Conservation (phyloP, 208 protist species). For the Trypanosoma mega region DNA sequence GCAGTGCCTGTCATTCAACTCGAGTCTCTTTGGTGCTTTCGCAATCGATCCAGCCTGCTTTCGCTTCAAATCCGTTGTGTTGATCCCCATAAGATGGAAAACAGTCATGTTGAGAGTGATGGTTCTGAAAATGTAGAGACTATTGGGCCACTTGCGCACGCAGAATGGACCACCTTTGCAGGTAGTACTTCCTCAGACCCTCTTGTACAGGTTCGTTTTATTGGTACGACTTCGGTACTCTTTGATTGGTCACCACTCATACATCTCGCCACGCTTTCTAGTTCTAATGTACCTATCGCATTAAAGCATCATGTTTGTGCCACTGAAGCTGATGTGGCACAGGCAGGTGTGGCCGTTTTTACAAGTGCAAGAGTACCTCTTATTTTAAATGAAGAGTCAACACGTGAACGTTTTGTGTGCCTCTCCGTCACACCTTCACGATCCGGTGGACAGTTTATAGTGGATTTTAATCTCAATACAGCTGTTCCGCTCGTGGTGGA, state of each 20-base stretch:
- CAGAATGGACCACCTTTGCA: constrained; percentile 13
- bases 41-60: constrained; percentile 13
- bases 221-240: background rate
- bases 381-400: background rate
- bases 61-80: constrained; percentile 18
- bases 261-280: constrained; percentile 36
- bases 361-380: constrained; percentile 17
- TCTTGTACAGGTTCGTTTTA: constrained; percentile 30
- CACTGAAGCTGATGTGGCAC: background rate
- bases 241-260: constrained; percentile 47
- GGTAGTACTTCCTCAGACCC: constrained; percentile 6
- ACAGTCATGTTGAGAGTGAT: background rate
- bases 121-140: background rate
- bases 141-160: constrained; percentile 11
- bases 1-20: constrained; percentile 11
- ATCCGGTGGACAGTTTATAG: constrained; percentile 17
- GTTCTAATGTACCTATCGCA: constrained; percentile 30
- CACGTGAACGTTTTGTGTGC: constrained; percentile 32
- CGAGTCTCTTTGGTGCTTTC: constrained; percentile 19
- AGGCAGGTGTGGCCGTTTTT: constrained; percentile 12
- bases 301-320: constrained; percentile 33
- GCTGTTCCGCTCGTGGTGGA: constrained; percentile 39
- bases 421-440: constrained; percentile 30
- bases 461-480: constrained; percentile 20
- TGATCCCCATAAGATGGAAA: background rate